phyloP scores from a whole-genome alignment of 768 basidiomycete genomes.

The Lactarius sanguifluus region DNA sequence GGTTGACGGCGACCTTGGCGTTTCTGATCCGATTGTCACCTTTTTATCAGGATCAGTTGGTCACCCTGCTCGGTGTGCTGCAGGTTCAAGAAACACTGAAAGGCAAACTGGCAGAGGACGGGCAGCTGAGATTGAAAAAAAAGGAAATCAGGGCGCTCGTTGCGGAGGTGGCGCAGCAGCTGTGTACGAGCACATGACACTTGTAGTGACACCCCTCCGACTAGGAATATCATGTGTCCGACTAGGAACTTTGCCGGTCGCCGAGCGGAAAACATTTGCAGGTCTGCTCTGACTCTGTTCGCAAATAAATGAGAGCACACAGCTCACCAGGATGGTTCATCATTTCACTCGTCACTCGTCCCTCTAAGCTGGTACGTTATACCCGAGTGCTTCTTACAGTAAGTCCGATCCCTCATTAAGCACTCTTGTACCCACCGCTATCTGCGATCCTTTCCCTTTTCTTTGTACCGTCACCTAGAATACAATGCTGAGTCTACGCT shows the following conservation, averaged over 20 bases:
- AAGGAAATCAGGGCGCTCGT: constrained; percentile 65
- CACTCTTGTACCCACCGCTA: neutral
- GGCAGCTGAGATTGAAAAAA: constrained; percentile 57
- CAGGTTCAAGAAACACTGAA: constrained; percentile 56
- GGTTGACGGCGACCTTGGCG: constrained; percentile 75
- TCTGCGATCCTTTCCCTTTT: neutral
- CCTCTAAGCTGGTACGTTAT: neutral
- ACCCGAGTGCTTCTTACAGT: neutral
- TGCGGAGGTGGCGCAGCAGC: constrained; percentile 55
- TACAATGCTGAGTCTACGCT: constrained; percentile 11
- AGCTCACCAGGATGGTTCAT: neutral
- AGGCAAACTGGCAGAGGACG: constrained; percentile 51
- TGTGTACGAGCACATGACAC: constrained; percentile 33
- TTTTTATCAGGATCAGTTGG: constrained; percentile 52
- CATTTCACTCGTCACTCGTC: neutral
- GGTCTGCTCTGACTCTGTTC: neutral
- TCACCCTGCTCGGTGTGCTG: constrained; percentile 67
- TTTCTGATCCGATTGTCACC: constrained; percentile 77
- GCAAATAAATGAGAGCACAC: neutral
- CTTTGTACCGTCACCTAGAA: constrained; percentile 1
- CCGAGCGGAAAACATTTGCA: neutral
- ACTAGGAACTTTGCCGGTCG: neutral
- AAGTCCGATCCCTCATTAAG: neutral
- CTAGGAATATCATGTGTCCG: constrained; percentile 8
- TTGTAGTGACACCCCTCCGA: neutral